Evolutionary conservation across 2,329 filamentous ascomycete species (phyloP).

Genomic region (Beauveria medogensis): DNA sequence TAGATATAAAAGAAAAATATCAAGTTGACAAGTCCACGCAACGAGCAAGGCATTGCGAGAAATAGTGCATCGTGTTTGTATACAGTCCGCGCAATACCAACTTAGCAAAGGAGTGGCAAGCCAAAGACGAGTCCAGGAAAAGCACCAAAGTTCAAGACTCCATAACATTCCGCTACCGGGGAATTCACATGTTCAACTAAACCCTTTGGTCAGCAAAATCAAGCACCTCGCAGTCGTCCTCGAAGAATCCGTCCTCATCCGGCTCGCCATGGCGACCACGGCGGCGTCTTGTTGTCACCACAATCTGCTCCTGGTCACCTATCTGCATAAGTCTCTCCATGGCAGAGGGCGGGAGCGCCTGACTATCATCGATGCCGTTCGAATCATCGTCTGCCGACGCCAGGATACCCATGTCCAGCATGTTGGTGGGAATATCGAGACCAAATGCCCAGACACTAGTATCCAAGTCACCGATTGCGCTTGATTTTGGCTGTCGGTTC

Average conservation of each 20-base stretch:
- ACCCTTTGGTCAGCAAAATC: constrained; percentile 73
- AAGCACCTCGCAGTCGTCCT: constrained; percentile 85
- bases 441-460: constrained; percentile 51
- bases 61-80: neutral
- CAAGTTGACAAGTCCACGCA: neutral
- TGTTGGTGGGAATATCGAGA: constrained; percentile 40
- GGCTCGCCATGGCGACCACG: constrained; percentile 38
- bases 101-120: constrained; percentile 11
- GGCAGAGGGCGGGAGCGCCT: constrained; percentile 53
- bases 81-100: neutral
- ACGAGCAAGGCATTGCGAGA: neutral
- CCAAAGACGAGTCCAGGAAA: constrained; percentile 17
- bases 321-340: constrained; percentile 56
- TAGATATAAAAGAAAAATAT: constrained; percentile 1
- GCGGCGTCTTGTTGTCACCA: constrained; percentile 70
- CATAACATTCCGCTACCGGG: neutral
- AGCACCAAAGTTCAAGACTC: neutral
- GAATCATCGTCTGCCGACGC: constrained; percentile 44
- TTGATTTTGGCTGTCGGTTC: constrained; percentile 20
- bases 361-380: constrained; percentile 43
- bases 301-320: constrained; percentile 65
- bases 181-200: constrained; percentile 25
- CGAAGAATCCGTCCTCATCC: constrained; percentile 75
- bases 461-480: constrained; percentile 5
- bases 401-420: constrained; percentile 44